These are phyloP conservation scores for Corinectria fuckeliana DNA, from an alignment of 2,329 filamentous ascomycete species.

Conservation along the genomic window DNA sequence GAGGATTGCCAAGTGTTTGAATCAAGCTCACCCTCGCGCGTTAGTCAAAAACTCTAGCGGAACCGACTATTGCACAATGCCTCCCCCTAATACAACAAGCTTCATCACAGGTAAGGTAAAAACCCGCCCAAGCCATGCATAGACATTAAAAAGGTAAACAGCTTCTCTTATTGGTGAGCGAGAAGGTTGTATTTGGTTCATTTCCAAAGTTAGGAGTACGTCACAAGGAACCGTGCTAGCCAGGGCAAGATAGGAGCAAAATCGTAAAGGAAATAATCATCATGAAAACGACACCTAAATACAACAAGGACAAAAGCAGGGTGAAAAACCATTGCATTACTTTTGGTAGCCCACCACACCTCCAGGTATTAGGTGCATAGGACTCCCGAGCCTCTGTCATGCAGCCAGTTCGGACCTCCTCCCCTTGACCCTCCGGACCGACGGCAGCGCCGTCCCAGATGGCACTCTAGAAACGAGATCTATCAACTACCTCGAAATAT, in stretches of 20 bases:
- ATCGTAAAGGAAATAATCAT: slow-evolving; percentile 37
- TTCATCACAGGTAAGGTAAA: neutral
- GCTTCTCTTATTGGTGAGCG: neutral
- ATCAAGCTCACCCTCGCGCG: too few species aligned
- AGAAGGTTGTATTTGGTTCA: neutral
- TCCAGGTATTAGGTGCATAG: slow-evolving; percentile 47
- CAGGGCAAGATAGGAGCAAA: neutral
- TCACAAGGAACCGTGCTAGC: neutral
- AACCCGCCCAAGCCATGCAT: neutral
- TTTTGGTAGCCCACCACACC: slow-evolving; percentile 51
- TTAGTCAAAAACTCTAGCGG: too few species aligned
- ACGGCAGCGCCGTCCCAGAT: slow-evolving; percentile 37
- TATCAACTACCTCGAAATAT: slow-evolving; percentile 48
- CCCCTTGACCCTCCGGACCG: slow-evolving; percentile 40
- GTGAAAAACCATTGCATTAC: slow-evolving; percentile 50
- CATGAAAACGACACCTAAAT: slow-evolving; percentile 47
- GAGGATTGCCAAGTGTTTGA: neutral
- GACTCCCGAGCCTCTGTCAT: slow-evolving; percentile 48
- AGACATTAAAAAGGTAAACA: neutral
- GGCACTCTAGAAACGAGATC: slow-evolving; percentile 49
- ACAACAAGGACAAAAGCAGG: slow-evolving; percentile 45
- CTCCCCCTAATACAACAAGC: neutral
- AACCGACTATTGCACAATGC: too few species aligned
- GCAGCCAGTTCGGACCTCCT: slow-evolving; percentile 43
- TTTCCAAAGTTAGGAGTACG: neutral